A percentile compares a stretch with the other conserved stretches of the same genome.
phyloP scores from a whole-genome alignment of 2,329 filamentous ascomycete genomes.

The Chaetomium globosum region DNA sequence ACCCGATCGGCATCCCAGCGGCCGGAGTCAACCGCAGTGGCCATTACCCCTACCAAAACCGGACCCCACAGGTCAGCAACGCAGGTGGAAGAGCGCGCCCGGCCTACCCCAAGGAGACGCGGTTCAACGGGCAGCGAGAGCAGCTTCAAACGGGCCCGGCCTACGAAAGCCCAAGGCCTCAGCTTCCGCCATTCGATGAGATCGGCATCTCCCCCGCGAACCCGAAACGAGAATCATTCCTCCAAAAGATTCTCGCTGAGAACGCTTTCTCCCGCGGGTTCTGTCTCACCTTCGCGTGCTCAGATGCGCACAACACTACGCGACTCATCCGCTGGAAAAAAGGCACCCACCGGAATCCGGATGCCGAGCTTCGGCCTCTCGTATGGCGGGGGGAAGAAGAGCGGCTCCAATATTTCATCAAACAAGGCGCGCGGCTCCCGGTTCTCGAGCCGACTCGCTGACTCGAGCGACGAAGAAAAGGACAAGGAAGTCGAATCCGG shows the following conservation, averaged over 20 bases:
- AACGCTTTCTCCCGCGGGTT: constrained; percentile 68
- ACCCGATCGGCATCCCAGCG: constrained; percentile 20
- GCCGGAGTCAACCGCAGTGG: constrained; percentile 19
- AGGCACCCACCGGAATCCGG: constrained; percentile 41
- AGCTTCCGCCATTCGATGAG: constrained; percentile 78
- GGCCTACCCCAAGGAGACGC: constrained; percentile 52
- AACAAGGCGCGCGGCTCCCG: constrained; percentile 47
- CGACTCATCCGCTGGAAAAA: constrained; percentile 41
- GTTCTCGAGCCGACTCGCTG: constrained; percentile 56
- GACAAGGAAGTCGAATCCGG: constrained; percentile 35
- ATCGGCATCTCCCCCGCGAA: constrained; percentile 41
- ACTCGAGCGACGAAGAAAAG: constrained; percentile 64
- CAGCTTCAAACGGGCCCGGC: constrained; percentile 73
- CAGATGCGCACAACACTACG: constrained; percentile 54
- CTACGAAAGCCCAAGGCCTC: constrained; percentile 51
- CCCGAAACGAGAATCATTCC: constrained; percentile 23
- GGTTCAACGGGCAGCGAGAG: constrained; percentile 72
- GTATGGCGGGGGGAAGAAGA: constrained; percentile 40
- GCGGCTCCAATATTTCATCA: constrained; percentile 30
- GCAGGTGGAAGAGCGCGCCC: constrained; percentile 28
- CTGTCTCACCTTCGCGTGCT: constrained; percentile 49
- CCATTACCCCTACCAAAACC: constrained; percentile 1
- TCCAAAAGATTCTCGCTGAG: constrained; percentile 64
- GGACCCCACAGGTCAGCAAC: constrained; percentile 22
- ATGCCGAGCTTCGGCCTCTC: constrained; percentile 51